These are phyloP conservation scores for Penicillium oxalicum DNA, from an alignment of 2,329 filamentous ascomycete genomes.

Conservation along the genomic window DNA sequence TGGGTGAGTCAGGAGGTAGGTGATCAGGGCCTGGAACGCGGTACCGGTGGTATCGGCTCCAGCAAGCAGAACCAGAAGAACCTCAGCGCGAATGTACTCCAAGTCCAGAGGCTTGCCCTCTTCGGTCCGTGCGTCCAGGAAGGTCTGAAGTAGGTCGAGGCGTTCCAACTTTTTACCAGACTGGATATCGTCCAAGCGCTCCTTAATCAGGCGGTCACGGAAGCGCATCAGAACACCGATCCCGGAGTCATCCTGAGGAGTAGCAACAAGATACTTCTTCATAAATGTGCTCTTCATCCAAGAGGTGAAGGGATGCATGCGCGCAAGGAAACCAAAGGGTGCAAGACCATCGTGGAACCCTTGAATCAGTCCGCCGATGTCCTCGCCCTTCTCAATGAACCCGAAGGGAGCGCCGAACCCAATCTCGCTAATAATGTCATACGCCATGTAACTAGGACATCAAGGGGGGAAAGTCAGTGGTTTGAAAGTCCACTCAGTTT, in stretches of 20 bases:
- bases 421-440: slow-evolving; percentile 53
- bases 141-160: slow-evolving; percentile 51
- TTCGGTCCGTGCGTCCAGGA: slow-evolving; percentile 41
- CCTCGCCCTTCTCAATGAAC: slow-evolving; percentile 48
- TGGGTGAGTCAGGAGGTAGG: slow-evolving; percentile 37
- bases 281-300: slow-evolving; percentile 51
- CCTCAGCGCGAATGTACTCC: slow-evolving; percentile 50
- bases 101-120: slow-evolving; percentile 44
- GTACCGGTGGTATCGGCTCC: slow-evolving; percentile 51
- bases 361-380: slow-evolving; percentile 51
- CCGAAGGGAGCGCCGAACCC: slow-evolving; percentile 53
- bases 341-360: slow-evolving; percentile 50
- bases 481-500: background rate
- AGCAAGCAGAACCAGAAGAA: slow-evolving; percentile 48
- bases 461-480: background rate
- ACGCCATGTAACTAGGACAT: slow-evolving; percentile 44
- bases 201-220: slow-evolving; percentile 48
- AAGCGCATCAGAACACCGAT: slow-evolving; percentile 55
- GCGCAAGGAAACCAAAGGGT: slow-evolving; percentile 48
- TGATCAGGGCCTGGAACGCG: slow-evolving; percentile 45
- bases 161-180: slow-evolving; percentile 41
- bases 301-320: slow-evolving; percentile 50
- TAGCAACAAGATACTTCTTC: slow-evolving; percentile 49
- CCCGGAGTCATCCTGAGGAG: slow-evolving; percentile 48
- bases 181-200: slow-evolving; percentile 46